Percentiles rank a stretch among this genome's conserved stretches.
Evolutionary conservation across 2,329 filamentous ascomycete genomes (phyloP).

Genomic region (Teratosphaeria gauchensis): DNA sequence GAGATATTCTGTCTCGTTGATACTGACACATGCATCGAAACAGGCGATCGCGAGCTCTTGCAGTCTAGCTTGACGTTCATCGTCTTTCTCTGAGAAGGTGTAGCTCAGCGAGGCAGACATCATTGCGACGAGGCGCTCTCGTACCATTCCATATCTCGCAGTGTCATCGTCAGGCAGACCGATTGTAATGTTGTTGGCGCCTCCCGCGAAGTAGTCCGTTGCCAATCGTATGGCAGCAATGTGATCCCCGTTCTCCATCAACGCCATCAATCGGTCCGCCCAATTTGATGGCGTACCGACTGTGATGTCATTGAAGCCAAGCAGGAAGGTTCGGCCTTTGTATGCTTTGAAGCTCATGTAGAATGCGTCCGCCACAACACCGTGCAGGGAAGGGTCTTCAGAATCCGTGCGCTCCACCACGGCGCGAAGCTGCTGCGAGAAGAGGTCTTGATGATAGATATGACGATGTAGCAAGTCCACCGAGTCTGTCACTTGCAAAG

Average conservation of each 20-base stretch:
- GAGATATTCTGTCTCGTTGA: conserved; percentile 70
- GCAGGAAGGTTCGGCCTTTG: conserved; percentile 82
- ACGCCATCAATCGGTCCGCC: conserved; percentile 83
- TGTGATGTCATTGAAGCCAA: conserved; percentile 88
- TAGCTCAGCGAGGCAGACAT: conserved; percentile 87
- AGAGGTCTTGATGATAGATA: conserved; percentile 84
- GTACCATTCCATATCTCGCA: conserved; percentile 70
- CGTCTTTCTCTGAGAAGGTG: conserved; percentile 59
- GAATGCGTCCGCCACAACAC: conserved; percentile 92
- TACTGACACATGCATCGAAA: conserved; percentile 70
- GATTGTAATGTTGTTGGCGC: conserved; percentile 88
- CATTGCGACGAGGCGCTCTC: conserved; percentile 84
- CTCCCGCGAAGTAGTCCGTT: conserved; percentile 82
- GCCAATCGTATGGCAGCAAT: conserved; percentile 84
- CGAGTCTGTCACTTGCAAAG: conserved; percentile 83
- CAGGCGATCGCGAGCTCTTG: conserved; percentile 72
- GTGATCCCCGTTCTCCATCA: conserved; percentile 97
- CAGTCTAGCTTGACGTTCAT: conserved; percentile 48
- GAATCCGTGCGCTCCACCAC: conserved; percentile 85
- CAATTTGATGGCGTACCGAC: conserved; percentile 92
- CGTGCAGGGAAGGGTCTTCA: conserved; percentile 80
- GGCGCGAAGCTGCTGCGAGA: conserved; percentile 73
- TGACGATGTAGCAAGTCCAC: conserved; percentile 88
- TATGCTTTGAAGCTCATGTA: conserved; percentile 97
- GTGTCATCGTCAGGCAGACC: conserved; percentile 77